Evolutionary conservation across 495 filamentous ascomycete species (phyloP).

Genomic region (Diplogelasinospora grovesii): DNA sequence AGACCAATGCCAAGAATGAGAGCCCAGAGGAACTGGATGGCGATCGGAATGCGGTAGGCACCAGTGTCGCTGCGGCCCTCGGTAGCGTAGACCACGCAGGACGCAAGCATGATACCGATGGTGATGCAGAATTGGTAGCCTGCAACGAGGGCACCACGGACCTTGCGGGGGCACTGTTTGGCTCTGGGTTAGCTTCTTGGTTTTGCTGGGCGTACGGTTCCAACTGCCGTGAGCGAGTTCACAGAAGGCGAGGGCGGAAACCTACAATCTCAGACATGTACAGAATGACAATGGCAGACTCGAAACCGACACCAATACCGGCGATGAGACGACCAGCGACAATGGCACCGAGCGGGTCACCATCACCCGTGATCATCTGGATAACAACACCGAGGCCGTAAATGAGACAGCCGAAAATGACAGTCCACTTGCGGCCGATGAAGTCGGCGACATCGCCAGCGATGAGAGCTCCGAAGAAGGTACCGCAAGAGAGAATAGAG

Average conservation of each 20-base stretch:
- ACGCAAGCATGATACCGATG: conserved; percentile 66
- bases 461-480: conserved; percentile 68
- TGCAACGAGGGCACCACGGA: conserved; percentile 66
- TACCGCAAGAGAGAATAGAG: conserved; percentile 68
- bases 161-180: conserved; percentile 51
- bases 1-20: conserved; percentile 56
- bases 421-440: conserved; percentile 60
- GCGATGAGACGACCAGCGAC: conserved; percentile 65
- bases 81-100: conserved; percentile 66
- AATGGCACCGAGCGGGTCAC: conserved; percentile 43
- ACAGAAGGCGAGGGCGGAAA: not conserved
- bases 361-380: conserved; percentile 44
- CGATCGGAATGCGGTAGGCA: conserved; percentile 68
- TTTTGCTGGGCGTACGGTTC: not conserved
- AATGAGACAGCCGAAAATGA: conserved; percentile 58
- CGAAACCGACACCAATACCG: conserved; percentile 68
- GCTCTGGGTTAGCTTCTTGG: conserved; percentile 13
- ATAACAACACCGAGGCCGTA: conserved; percentile 60
- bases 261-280: conserved; percentile 65
- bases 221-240: not conserved
- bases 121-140: conserved; percentile 77
- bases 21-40: conserved; percentile 64
- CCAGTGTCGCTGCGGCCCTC: conserved; percentile 53
- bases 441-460: conserved; percentile 64
- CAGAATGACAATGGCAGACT: conserved; percentile 66